Evolutionary conservation across 257 asterid species (phyloP).

Genomic region (Scutellaria galericulata): DNA sequence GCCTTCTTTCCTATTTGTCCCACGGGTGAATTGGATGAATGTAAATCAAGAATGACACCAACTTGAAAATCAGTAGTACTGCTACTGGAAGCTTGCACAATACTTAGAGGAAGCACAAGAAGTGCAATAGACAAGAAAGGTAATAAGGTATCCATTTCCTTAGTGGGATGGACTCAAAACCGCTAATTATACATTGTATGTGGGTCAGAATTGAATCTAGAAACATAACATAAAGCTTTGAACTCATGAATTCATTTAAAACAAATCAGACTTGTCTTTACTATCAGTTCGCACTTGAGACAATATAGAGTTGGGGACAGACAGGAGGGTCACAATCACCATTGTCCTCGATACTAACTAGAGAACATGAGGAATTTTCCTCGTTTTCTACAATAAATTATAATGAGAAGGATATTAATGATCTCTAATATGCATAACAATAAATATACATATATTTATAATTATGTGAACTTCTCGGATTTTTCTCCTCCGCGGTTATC

Average conservation of each 20-base stretch:
- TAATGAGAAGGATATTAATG: too few species aligned
- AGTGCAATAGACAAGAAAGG: neutral
- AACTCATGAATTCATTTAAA: neutral
- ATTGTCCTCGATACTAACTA: neutral
- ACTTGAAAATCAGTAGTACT: slow-evolving; percentile 16
- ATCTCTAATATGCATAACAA: too few species aligned
- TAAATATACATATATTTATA: too few species aligned
- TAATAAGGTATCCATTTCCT: slow-evolving; percentile 6
- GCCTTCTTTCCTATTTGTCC: slow-evolving; percentile 45
- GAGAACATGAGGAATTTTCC: neutral
- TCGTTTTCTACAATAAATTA: neutral
- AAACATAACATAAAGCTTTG: neutral
- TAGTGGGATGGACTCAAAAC: neutral
- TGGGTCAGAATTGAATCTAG: neutral
- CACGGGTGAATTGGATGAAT: slow-evolving; percentile 31
- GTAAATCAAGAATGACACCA: slow-evolving; percentile 31
- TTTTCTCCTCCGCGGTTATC: too few species aligned
- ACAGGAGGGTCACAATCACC: neutral
- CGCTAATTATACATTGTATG: neutral
- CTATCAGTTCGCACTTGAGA: neutral
- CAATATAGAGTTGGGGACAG: neutral
- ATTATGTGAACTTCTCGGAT: too few species aligned
- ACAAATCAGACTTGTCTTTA: neutral
- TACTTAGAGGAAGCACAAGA: slow-evolving; percentile 17
- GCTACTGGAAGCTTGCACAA: neutral